These are phyloP conservation scores for Cenchrus fungigraminus DNA, from an alignment of 176 grass and related monocot genomes.

Conservation along the genomic window DNA sequence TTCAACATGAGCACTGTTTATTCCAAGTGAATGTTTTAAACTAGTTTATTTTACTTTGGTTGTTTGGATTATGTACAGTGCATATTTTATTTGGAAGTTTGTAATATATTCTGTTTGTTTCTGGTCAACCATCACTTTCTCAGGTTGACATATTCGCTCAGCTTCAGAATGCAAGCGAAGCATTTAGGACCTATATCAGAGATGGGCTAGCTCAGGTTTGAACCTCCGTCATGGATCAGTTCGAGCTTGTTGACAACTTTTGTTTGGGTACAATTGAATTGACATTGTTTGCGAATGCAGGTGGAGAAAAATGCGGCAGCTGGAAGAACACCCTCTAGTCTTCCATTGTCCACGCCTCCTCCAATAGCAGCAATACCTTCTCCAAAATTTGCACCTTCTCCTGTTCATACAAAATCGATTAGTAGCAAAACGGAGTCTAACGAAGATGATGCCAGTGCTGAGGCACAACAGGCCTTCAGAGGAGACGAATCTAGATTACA, in stretches of 20 bases:
- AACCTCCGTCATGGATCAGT: background rate
- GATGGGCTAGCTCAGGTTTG: conserved; percentile 90
- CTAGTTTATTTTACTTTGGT: background rate
- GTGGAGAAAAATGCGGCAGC: conserved; percentile 94
- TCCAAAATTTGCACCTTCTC: conserved; percentile 91
- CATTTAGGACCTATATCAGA: conserved; percentile 99
- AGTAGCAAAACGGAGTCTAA: conserved; percentile 49
- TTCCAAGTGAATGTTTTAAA: background rate
- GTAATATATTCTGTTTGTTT: background rate
- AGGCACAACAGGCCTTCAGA: conserved; percentile 46
- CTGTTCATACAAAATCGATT: conserved; percentile 82
- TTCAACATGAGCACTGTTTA: background rate
- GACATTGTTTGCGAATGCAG: conserved; percentile 52
- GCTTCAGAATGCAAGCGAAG: conserved; percentile 99
- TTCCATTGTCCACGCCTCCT: conserved; percentile 91
- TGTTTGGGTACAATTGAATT: background rate
- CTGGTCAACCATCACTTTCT: conserved; percentile 23
- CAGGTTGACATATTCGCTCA: conserved; percentile 99
- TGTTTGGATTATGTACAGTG: background rate
- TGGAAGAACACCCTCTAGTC: conserved; percentile 81
- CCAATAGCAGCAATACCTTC: conserved; percentile 87
- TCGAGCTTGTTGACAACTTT: background rate
- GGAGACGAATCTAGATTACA: conserved; percentile 58
- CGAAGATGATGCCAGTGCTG: conserved; percentile 57
- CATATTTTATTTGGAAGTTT: background rate